Base-by-base conservation (phyloP, 306 rosid genomes). In the Cucumis melo region DNA sequence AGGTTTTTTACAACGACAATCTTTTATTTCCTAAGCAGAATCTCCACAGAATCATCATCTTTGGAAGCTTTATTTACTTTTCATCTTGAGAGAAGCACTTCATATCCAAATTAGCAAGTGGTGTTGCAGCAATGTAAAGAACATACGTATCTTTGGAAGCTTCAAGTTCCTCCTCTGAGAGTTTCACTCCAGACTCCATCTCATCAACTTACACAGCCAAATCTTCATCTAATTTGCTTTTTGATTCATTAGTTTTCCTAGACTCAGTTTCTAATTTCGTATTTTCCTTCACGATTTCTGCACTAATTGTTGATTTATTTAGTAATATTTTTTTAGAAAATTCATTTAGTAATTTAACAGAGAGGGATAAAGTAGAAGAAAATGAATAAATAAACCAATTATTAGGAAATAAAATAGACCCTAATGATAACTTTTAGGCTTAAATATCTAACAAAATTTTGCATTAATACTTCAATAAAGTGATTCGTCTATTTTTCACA, bases 191-290 rank as follows among this genome's bases (percentile, higher is more conserved):
- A 20, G 54, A 2, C 20, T 13, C 55, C n/a, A 41, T 5, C 27
- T 72, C 80, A 65, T 19, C 44, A 23, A 46, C 39, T 51, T 51
- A 57, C 44, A 56, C 66, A 21, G 71, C 85, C 11, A 46, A 6
- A 53, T 2, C 23, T 51, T 27, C 8, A 41, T 50, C 42, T 14
- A 32, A 8, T 55, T 42, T 77, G 23, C 12, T 78, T 73, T 90
- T 88, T 11, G 39, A 32, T 36, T 79, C 85, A 60, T 77, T 79
- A 0, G 55, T 36, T 32, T 75, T 81, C 38, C 77, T 84, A 1
- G 87, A 75, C 59, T 61, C 84, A 17, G 51, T 56, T 77, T 73
- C 82, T 66, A 85, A 73, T 56, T 23, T 4, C 20, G 42, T 48
- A 6, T 24, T 14, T 42, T 48, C 75, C 61, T 72, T 48, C 23